Base-by-base conservation (phyloP, 129 eudicot species). In the Flaveria ramosissima region DNA sequence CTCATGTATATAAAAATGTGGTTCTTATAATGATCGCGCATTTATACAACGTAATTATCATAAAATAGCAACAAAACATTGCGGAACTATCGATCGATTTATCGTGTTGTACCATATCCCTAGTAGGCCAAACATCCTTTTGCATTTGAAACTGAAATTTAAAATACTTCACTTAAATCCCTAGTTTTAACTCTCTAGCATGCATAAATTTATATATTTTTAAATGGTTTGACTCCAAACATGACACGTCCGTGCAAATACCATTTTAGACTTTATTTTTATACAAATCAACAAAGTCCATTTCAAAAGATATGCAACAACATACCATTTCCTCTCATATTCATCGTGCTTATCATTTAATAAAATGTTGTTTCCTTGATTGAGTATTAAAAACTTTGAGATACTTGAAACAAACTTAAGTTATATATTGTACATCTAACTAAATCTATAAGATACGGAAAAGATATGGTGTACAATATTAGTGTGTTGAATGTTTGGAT, bases 401-500 rank as follows among this genome's bases (percentile, higher is more conserved):
- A 51, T n/a, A 51, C 17, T 51, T 51, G 15, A 51, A 51, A 43
- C 57, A 51, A 51, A 51, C 14, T 15, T 4, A 51, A n/a, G 15
- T 51, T 51, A 51, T 51, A 19, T 55, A 55, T 6, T 4, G 26
- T 55, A 55, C 61, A n/a, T 17, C 24, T 32, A 63, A 63, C 7
- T 32, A 32, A 63, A 72, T 72, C 46, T 62, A 63, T 72, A 39
- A 48, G 77, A 70, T 70, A 27, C 26, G 77, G 52, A 69, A 57
- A 71, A 62, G 66, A 79, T 71, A 78, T 61, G 71, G 21, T 78
- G 73, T 24, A 50, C 42, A 50, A 65, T 62, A 41, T 27, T 16
- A 71, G 66, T 46, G 56, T 50, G 56, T 79, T 71, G 83, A 62
- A 79, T 51, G 73, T 79, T 79, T 79, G 83, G 59, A 71, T 79